Base-by-base conservation (phyloP, 1,284 basidiomycete species). In the Apiotrichum sp. region DNA sequence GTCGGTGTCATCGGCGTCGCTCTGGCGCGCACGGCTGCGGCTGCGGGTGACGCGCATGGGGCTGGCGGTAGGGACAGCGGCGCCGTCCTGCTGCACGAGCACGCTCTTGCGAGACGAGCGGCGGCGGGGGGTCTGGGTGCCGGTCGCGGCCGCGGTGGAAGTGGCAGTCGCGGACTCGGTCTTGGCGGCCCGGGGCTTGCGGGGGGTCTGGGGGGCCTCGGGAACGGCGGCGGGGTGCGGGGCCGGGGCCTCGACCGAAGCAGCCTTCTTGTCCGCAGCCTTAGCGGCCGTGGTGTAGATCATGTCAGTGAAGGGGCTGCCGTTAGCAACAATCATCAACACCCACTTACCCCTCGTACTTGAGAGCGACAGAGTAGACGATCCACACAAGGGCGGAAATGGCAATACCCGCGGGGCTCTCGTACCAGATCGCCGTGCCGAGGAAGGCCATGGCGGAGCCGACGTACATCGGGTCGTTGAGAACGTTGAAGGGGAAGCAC, bases 391-490 rank as follows among this genome's bases (percentile, higher is more conserved):
- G 86, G 36, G 81, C 62, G 4, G 88, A 84, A 64, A 95, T 80
- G 57, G 89, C 58, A 13, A 93, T 70, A 1, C 92, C 90, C 3
- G 84, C 86, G 8, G 89, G 89, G 32, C 85, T 82, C 70, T 89
- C 87, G 71, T 86, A 88, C 89, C 89, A 93, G 35, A 95, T 79
- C 0, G 91, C 86, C 1, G 84, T 86, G 29, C 86, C 91, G 49
- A 83, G 77, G 77, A 95, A 95, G 65, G 85, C 89, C 78, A 96
- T 78, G 9, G 89, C 90, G 69, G 87, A 90, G 6, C 92, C 92
- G 49, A 89, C 86, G 70, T 98, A 98, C 95, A 98, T 98, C 1
- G 95, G 95, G 76, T 97, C 87, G 44, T 84, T 81, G 57, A 95
- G 81, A 50, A 97, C 83, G 71, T 95, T 96, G 82, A 98, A 98